Conservation (phyloP, 495 filamentous ascomycete species). For the Viridothelium virens region DNA sequence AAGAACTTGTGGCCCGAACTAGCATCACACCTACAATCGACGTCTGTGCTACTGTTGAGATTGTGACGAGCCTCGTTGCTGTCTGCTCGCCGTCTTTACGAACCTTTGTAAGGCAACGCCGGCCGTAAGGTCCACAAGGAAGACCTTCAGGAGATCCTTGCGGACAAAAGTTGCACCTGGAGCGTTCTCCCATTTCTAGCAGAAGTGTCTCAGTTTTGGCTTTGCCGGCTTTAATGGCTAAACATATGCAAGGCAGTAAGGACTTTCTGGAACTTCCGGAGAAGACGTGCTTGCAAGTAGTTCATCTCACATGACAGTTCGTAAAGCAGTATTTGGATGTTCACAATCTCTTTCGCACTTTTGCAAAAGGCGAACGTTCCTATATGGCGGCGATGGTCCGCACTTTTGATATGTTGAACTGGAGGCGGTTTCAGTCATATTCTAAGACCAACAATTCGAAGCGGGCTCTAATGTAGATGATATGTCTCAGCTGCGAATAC, state of each 20-base stretch:
- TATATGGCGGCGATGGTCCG: background rate
- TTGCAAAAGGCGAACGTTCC: background rate
- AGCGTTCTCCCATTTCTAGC: background rate
- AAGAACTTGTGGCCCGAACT: conserved; percentile 28
- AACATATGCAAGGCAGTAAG: background rate
- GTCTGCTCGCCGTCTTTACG: conserved; percentile 12
- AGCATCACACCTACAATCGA: conserved; percentile 36
- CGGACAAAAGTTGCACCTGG: background rate
- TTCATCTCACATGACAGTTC: background rate
- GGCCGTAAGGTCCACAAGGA: background rate
- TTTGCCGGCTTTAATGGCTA: background rate
- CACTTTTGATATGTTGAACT: background rate
- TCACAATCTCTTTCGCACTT: background rate
- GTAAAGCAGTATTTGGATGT: background rate
- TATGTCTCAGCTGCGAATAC: no score
- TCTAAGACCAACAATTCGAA: background rate
- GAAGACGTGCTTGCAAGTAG: background rate
- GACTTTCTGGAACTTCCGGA: background rate
- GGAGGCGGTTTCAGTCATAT: background rate
- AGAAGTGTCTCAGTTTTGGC: background rate
- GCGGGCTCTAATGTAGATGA: no score
- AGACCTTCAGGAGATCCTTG: background rate
- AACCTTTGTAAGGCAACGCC: background rate
- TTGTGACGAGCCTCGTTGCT: conserved; percentile 27
- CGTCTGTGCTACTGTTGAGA: conserved; percentile 35